Base-by-base conservation (phyloP, 129 eudicot genomes). In the Rutidosis leptorrhynchoides region DNA sequence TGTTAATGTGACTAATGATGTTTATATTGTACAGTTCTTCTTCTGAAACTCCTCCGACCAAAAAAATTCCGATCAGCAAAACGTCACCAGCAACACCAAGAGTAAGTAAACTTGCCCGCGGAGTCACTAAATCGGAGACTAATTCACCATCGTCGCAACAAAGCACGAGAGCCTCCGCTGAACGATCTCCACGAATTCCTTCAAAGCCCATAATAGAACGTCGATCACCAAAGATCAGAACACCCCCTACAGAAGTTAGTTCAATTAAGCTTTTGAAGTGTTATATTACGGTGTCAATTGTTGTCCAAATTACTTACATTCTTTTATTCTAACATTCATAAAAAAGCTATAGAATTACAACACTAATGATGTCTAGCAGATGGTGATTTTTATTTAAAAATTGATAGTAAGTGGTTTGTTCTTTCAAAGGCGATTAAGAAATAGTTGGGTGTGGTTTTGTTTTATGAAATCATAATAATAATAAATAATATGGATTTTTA, bases 211-310 rank as follows among this genome's bases (percentile, higher is more conserved):
- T 75, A 0, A 49, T 77, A 9, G 87, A 80, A 28, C 83, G 94
- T 8, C 75, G 83, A 21, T 81, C 96, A 5, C 88, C 98, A 1
- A 87, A 85, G 75, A 74, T 79, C 68, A 76, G 72, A 71, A 40
- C 46, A 12, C 79, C 84, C 60, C 82, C 82, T 17, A 82, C 88
- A 14, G 96, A 92, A 53, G 98, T 88, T 83, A 85, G 96, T 81
- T 72, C 22, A 32, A 54, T 28, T 5, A 11, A 32, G 8, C 62
- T 64, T 63, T 30, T 42, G 12, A n/a, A 42, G 42, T 32, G 27
- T 46, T 43, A 42, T n/a, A 23, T 64, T n/a, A 3, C 55, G 15
- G 21, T 70, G 22, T 35, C 56, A 60, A 60, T 33, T 17, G 56
- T 32, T 52, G 30, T 17, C 19, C 6, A 1, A 25, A n/a, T 52